Conservation (phyloP, 208 protist genomes). For the Crithidia brevicula region DNA sequence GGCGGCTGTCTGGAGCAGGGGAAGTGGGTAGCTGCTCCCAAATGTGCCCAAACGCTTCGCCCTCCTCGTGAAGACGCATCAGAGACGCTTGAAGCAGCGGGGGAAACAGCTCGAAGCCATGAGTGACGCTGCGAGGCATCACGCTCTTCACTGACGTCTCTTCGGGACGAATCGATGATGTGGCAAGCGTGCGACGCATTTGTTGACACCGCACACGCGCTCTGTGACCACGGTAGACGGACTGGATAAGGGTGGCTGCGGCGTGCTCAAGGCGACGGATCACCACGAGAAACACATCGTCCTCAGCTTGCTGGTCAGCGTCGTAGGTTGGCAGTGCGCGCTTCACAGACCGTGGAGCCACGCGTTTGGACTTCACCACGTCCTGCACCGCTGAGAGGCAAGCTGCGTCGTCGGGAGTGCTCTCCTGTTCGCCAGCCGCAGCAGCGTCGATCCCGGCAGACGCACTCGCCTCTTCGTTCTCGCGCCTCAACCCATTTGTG, state of each 20-base stretch:
- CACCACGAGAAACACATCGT: constrained; percentile 70
- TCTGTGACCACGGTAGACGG: constrained; percentile 52
- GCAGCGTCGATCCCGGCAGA: neutral
- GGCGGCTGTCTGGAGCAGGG: constrained; percentile 28
- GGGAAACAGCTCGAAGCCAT: neutral
- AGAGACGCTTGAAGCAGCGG: constrained; percentile 15
- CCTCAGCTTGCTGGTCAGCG: constrained; percentile 57
- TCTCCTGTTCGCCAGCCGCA: neutral
- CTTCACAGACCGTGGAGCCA: constrained; percentile 21
- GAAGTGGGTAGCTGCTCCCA: constrained; percentile 31
- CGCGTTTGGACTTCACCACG: constrained; percentile 11
- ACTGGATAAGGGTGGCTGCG: constrained; percentile 75
- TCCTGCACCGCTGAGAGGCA: neutral
- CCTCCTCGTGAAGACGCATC: constrained; percentile 21
- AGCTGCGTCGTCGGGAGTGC: neutral
- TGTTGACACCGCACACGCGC: constrained; percentile 8
- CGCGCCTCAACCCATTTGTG: no score
- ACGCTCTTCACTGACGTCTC: no score
- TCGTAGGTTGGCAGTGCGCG: constrained; percentile 23
- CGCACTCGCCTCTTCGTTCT: neutral
- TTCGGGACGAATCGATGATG: no score
- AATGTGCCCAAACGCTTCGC: constrained; percentile 1
- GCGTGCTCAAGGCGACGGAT: constrained; percentile 41
- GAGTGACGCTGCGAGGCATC: neutral
- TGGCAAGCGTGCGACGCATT: constrained; percentile 27